Evolutionary conservation across 345 rosid genomes (phyloP).

Genomic region (Gossypium thurberi): DNA sequence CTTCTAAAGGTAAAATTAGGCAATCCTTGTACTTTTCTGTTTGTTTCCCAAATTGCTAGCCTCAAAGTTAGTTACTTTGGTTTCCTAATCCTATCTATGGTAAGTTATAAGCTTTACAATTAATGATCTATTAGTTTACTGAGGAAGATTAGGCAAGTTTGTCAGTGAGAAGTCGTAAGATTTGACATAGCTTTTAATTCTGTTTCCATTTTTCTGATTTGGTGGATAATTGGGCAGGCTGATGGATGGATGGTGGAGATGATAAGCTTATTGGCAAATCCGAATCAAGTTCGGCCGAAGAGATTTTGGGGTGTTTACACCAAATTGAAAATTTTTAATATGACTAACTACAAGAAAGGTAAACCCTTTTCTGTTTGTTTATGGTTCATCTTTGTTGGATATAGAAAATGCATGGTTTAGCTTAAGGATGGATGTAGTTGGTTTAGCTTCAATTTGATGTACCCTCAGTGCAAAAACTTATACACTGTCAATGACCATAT

Average conservation of each 20-base stretch:
- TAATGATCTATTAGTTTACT: not conserved
- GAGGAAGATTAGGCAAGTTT: not conserved
- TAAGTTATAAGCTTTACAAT: not conserved
- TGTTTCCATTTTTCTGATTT: not conserved
- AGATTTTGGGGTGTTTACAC: conserved; percentile 99
- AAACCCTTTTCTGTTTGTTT: not conserved
- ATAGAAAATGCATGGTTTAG: not conserved
- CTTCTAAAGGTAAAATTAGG: conserved; percentile 41
- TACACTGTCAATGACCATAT: not conserved
- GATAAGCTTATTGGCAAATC: conserved; percentile 79
- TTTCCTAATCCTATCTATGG: not conserved
- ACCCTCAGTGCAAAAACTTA: not conserved
- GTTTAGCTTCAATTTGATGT: not conserved
- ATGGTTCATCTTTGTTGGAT: not conserved
- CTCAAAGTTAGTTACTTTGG: not conserved
- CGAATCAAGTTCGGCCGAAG: conserved; percentile 78
- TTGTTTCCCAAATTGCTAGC: not conserved
- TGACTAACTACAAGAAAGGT: conserved; percentile 89
- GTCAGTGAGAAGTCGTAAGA: not conserved
- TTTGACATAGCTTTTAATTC: not conserved
- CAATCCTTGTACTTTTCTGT: not conserved
- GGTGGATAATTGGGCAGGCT: conserved; percentile 42
- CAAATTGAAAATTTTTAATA: conserved; percentile 83
- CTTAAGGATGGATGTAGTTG: not conserved
- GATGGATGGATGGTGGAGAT: conserved; percentile 94